Conservation (phyloP, 2,329 filamentous ascomycete genomes). For the Zymoseptoria passerinii region DNA sequence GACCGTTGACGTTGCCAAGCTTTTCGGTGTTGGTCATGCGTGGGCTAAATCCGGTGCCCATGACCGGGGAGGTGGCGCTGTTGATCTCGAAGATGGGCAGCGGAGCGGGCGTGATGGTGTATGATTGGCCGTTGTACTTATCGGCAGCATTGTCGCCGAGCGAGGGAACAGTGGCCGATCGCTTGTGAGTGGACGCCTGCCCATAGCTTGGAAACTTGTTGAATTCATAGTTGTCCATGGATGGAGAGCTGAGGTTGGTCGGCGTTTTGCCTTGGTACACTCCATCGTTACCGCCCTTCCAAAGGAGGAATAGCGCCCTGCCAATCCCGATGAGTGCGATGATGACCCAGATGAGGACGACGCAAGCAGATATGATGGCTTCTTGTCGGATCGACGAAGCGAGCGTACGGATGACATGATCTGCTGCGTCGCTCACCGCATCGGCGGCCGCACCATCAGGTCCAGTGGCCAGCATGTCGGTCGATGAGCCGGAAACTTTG, state of each 20-base stretch:
- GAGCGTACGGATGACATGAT: slow-evolving; percentile 60
- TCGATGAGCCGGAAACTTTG: slow-evolving; percentile 47
- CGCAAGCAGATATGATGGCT: slow-evolving; percentile 65
- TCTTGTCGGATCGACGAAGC: slow-evolving; percentile 63
- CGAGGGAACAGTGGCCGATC: slow-evolving; percentile 5
- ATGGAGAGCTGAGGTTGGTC: slow-evolving; percentile 5
- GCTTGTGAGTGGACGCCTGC: slow-evolving; percentile 22
- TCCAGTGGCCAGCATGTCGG: slow-evolving; percentile 63
- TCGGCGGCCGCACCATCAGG: slow-evolving; percentile 66
- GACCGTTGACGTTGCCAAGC: slow-evolving; percentile 36
- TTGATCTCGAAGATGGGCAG: slow-evolving; percentile 35
- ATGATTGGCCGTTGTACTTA: slow-evolving; percentile 37
- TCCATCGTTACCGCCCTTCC: slow-evolving; percentile 36
- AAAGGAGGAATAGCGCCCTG: slow-evolving; percentile 56
- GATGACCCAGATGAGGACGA: slow-evolving; percentile 70
- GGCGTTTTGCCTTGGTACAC: slow-evolving; percentile 11
- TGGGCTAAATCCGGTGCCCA: slow-evolving; percentile 23
- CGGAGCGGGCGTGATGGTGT: slow-evolving; percentile 38
- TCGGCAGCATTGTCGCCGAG: slow-evolving; percentile 37
- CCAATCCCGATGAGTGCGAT: slow-evolving; percentile 66
- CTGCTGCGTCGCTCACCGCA: slow-evolving; percentile 69
- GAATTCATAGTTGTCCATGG: slow-evolving; percentile 13
- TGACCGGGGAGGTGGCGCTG: slow-evolving; percentile 23
- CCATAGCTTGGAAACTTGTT: slow-evolving; percentile 32
- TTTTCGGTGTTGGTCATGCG: slow-evolving; percentile 29